Conservation (phyloP, 208 protist genomes). For the Kentomonas sorsogonicus region DNA sequence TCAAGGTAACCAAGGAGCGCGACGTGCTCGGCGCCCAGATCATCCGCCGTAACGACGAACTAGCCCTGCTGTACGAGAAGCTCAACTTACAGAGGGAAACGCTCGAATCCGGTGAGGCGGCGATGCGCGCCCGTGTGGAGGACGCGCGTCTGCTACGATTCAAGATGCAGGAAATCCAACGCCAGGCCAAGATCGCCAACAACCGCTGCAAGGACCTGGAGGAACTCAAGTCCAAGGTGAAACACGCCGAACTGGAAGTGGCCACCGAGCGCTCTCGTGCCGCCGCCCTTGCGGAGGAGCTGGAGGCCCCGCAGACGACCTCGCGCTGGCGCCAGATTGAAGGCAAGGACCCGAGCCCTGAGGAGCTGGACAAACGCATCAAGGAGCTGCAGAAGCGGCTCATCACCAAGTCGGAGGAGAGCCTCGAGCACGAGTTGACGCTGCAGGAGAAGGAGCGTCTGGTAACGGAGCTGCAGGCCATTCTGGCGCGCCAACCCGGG, state of each 20-base stretch:
- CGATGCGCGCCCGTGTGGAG: constrained; percentile 88
- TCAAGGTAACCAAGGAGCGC: constrained; percentile 93
- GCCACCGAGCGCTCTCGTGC: constrained; percentile 73
- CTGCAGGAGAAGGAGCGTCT: constrained; percentile 95
- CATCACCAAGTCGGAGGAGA: constrained; percentile 96
- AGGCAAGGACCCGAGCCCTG: constrained; percentile 87
- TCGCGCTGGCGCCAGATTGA: constrained; percentile 92
- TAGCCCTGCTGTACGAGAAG: constrained; percentile 97
- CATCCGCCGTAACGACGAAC: constrained; percentile 97
- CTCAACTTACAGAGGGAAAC: constrained; percentile 94
- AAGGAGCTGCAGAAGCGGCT: constrained; percentile 94
- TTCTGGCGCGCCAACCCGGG: constrained; percentile 93
- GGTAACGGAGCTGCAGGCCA: constrained; percentile 92
- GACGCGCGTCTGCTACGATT: constrained; percentile 67
- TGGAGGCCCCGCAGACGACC: constrained; percentile 93
- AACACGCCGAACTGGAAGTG: constrained; percentile 39
- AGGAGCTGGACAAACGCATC: constrained; percentile 94
- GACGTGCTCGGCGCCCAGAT: constrained; percentile 95
- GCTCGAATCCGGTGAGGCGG: constrained; percentile 91
- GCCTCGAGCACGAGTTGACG: constrained; percentile 93
- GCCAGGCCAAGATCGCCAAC: constrained; percentile 74
- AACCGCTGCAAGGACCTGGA: constrained; percentile 82
- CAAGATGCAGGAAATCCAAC: constrained; percentile 87
- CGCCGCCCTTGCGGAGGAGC: constrained; percentile 94
- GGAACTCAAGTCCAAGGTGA: constrained; percentile 35